phyloP scores from a whole-genome alignment of 257 asterid genomes.

The Nicotiana benthamiana region DNA sequence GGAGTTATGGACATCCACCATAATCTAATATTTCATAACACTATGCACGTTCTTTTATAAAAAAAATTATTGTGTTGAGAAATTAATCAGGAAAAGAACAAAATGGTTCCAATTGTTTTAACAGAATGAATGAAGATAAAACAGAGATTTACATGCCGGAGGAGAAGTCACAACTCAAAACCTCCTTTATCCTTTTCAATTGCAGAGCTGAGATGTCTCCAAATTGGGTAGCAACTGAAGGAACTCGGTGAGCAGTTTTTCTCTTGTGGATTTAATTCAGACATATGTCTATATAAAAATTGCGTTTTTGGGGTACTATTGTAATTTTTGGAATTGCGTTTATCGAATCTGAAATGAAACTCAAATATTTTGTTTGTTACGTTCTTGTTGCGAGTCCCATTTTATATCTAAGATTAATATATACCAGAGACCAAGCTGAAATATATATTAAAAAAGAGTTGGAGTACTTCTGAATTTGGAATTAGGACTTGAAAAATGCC shows the following conservation, averaged over 20 bases:
- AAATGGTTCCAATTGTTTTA: background rate
- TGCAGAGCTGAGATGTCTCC: background rate
- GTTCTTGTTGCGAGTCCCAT: background rate
- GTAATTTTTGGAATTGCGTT: background rate
- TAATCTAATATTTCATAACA: too few species aligned
- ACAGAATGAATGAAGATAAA: too few species aligned
- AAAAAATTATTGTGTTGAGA: background rate
- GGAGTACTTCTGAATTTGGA: background rate
- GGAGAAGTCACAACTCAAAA: background rate
- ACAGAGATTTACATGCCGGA: background rate
- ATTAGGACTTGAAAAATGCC: background rate
- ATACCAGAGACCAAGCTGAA: too few species aligned
- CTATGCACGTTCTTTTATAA: too few species aligned
- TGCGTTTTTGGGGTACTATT: background rate
- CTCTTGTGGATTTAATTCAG: background rate
- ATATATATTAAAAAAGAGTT: too few species aligned
- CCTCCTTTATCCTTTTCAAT: background rate
- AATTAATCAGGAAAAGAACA: background rate
- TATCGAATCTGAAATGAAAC: background rate
- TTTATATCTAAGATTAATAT: background rate
- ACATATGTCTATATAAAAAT: background rate
- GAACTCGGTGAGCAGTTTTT: background rate
- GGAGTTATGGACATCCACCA: too few species aligned
- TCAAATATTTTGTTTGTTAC: background rate
- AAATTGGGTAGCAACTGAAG: background rate